These are phyloP conservation scores for Pestalotiopsis sp. DNA, from an alignment of 2,329 filamentous ascomycete genomes.

Conservation along the genomic window DNA sequence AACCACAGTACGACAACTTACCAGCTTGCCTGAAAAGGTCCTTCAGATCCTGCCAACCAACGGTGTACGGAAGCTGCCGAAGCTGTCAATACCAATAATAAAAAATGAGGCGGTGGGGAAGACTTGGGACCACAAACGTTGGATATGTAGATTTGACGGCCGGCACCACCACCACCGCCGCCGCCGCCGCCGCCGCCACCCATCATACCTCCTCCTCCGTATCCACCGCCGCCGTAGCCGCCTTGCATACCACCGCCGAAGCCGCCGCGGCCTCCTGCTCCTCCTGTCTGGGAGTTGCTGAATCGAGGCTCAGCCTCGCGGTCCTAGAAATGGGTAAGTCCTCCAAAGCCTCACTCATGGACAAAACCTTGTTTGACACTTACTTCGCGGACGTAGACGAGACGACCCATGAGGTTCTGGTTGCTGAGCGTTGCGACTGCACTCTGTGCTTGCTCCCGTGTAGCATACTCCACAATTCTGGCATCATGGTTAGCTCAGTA, in stretches of 20 bases:
- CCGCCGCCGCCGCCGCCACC: constrained; percentile 49
- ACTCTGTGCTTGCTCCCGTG: constrained; percentile 97
- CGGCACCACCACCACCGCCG: constrained; percentile 55
- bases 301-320: constrained; percentile 98
- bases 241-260: constrained; percentile 53
- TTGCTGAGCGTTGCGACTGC: constrained; percentile 98
- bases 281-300: constrained; percentile 69
- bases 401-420: constrained; percentile 96
- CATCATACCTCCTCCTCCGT: constrained; percentile 53
- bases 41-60: constrained; percentile 98
- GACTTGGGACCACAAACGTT: constrained; percentile 76
- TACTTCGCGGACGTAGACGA: constrained; percentile 98
- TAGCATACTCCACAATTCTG: constrained; percentile 99
- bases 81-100: constrained; percentile 28
- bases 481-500: constrained; percentile 7
- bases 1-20: constrained; percentile 48
- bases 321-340: constrained; percentile 59
- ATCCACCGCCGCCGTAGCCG: constrained; percentile 56
- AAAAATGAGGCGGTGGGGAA: constrained; percentile 18
- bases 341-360: constrained; percentile 20
- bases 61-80: constrained; percentile 86
- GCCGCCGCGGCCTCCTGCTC: constrained; percentile 55
- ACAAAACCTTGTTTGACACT: constrained; percentile 25
- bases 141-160: constrained; percentile 93
- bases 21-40: constrained; percentile 98